Conservation (phyloP, 495 filamentous ascomycete species). For the Penicillium mononematosum region DNA sequence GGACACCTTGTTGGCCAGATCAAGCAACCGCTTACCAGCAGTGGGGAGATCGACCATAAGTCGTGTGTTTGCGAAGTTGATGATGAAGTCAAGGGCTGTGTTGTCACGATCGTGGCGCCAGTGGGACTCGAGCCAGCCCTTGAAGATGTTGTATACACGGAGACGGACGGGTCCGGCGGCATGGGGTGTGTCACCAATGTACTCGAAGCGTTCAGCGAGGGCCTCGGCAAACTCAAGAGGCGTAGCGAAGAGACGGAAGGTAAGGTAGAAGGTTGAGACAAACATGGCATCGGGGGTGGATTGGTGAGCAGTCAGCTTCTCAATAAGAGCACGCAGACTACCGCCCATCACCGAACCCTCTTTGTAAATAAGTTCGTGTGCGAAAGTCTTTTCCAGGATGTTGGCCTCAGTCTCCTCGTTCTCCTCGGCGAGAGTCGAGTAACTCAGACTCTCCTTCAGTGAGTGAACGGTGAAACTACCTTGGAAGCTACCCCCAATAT, state of each 20-base stretch:
- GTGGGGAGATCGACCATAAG: conserved; percentile 66
- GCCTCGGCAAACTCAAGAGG: conserved; percentile 75
- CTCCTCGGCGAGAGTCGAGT: conserved; percentile 67
- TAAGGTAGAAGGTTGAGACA: conserved; percentile 93
- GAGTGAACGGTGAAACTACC: conserved; percentile 42
- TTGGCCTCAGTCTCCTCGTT: conserved; percentile 76
- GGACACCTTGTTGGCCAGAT: conserved; percentile 80
- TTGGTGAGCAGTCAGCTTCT: conserved; percentile 89
- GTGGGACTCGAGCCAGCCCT: conserved; percentile 94
- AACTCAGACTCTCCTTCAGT: conserved; percentile 56
- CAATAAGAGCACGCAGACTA: conserved; percentile 85
- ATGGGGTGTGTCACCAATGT: conserved; percentile 72
- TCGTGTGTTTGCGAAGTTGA: conserved; percentile 72
- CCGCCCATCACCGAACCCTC: conserved; percentile 94
- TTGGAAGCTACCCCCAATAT: conserved; percentile 46
- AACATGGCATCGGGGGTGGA: conserved; percentile 91
- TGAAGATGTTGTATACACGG: conserved; percentile 94
- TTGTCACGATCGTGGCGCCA: conserved; percentile 83
- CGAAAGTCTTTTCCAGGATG: conserved; percentile 78
- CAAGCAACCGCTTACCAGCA: conserved; percentile 74
- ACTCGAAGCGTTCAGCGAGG: conserved; percentile 87
- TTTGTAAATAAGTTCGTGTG: conserved; percentile 90
- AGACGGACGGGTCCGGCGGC: conserved; percentile 78
- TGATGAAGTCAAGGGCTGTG: conserved; percentile 70
- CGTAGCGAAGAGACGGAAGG: conserved; percentile 91